Conservation (phyloP, 2,329 filamentous ascomycete species). For the Xylariaceae sp. region DNA sequence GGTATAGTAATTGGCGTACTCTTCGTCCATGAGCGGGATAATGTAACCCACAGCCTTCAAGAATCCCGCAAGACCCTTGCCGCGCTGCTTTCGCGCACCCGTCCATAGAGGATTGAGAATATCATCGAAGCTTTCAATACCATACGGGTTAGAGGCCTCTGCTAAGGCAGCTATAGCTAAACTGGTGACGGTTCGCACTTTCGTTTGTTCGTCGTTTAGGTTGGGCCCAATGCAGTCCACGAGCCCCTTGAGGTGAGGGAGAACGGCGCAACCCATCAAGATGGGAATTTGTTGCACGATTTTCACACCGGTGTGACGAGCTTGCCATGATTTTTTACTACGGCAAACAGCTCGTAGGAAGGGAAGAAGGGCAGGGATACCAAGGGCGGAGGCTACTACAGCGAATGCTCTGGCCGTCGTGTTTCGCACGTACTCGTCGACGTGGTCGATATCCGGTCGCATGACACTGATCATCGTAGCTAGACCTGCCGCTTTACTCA, state of each 20-base stretch:
- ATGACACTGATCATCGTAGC: constrained; percentile 99
- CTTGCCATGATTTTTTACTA: constrained; percentile 99
- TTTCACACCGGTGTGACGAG: constrained; percentile 95
- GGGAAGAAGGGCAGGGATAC: constrained; percentile 89
- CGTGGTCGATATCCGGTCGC: constrained; percentile 97
- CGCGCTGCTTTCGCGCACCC: constrained; percentile 89
- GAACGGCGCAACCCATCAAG: constrained; percentile 93
- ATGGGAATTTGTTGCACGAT: constrained; percentile 99
- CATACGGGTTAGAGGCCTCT: constrained; percentile 94
- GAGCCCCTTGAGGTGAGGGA: constrained; percentile 90
- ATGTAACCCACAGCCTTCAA: constrained; percentile 97
- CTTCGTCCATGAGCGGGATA: constrained; percentile 98
- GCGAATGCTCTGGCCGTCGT: constrained; percentile 96
- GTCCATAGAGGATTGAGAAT: constrained; percentile 98
- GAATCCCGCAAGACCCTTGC: constrained; percentile 92
- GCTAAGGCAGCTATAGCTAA: constrained; percentile 91
- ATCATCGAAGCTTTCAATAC: constrained; percentile 98
- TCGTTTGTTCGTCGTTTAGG: constrained; percentile 94
- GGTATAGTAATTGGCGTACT: constrained; percentile 98
- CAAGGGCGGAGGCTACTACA: constrained; percentile 91
- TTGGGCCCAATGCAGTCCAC: constrained; percentile 96
- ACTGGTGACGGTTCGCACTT: constrained; percentile 93
- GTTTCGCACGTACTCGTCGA: constrained; percentile 97
- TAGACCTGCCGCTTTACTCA: constrained; percentile 91
- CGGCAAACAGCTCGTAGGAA: constrained; percentile 94